Conservation (phyloP, 2,329 filamentous ascomycete species). For the Arthrobotrys pseudoclavata region DNA sequence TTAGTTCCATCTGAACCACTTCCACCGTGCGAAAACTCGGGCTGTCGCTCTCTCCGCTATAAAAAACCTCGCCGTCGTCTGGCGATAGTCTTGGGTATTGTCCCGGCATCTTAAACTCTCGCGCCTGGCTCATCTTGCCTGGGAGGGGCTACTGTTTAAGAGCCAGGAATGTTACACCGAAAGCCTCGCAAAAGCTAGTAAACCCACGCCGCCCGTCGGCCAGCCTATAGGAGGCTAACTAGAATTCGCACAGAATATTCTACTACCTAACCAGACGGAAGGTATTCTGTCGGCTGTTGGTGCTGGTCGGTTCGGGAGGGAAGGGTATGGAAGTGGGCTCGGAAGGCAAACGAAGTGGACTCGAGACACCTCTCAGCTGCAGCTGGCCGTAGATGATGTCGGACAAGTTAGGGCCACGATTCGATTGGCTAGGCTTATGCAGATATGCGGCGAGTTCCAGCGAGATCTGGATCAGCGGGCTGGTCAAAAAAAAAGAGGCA, state of each 20-base stretch:
- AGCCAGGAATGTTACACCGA: slow-evolving; percentile 31
- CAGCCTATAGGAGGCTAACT: slow-evolving; percentile 2
- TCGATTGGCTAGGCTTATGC: slow-evolving; percentile 35
- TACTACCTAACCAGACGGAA: slow-evolving; percentile 4
- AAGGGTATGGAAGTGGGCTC: neutral
- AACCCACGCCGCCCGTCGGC: slow-evolving; percentile 2
- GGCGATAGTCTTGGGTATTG: slow-evolving; percentile 24
- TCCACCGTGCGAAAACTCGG: slow-evolving; percentile 18
- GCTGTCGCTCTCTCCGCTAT: slow-evolving; percentile 11
- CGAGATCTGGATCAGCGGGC: slow-evolving; percentile 19
- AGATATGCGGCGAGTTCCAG: slow-evolving; percentile 39
- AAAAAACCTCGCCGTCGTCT: slow-evolving; percentile 30
- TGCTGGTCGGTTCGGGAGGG: slow-evolving; percentile 23
- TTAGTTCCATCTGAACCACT: slow-evolving; percentile 27
- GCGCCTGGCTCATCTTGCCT: slow-evolving; percentile 30
- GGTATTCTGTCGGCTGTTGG: slow-evolving; percentile 10
- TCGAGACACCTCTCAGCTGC: slow-evolving; percentile 16
- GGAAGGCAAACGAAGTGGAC: slow-evolving; percentile 23
- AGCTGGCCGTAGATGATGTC: slow-evolving; percentile 26
- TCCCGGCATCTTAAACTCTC: slow-evolving; percentile 38
- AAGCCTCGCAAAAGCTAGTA: slow-evolving; percentile 26
- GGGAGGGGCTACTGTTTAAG: slow-evolving; percentile 1
- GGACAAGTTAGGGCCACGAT: slow-evolving; percentile 5
- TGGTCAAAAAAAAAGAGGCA: neutral
- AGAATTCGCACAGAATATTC: neutral